Evolutionary conservation across 805 yeast species (phyloP), one percentile per base, ranked within the genome.

Genomic region (Torulaspora microellipsoides): DNA sequence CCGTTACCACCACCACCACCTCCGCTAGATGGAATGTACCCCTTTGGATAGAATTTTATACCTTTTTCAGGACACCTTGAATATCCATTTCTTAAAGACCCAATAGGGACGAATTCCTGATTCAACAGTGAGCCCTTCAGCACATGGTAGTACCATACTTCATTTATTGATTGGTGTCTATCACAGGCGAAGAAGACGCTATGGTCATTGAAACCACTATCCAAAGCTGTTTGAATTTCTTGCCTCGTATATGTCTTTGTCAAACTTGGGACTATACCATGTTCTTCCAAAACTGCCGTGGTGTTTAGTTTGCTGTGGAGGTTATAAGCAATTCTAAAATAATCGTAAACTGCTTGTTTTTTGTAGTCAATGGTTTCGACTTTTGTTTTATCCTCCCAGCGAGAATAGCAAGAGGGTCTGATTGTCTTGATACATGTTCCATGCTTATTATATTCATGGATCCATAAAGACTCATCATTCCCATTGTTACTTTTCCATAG

Each of bases 391-490:
- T 37, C 43, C 12, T 48, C 41, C 64, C 67, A 61, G 14, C 61
- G 54, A 6, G 66, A 66, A 64, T 88, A 89, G 63, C 98, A 90
- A 4, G 63, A 53, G 3, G 93, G 85, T 43, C 74, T 77, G 36
- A 90, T 69, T 1, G 96, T 88, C 37, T 81, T 77, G 74, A 89
- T 81, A 66, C 97, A 90, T 8, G 96, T 88, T 17, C 90, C 97
- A 61, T 90, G 98, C 62, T 90, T 90, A 69, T 90, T 89, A 73
- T 77, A 90, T 65, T 90, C 97, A 65, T 90, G 96, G 29, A 76
- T 72, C 98, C 98, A 90, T 39, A 90, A 68, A 5, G 72, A 60
- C 45, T 77, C 81, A 59, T 84, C 91, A 44, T 76, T 62, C 9
- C 87, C 87, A 38, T 77, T 78, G 56, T 75, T 75, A 55, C 83